Conservation (phyloP, 164 flowering plant species). For the Aristolochia fimbriata region DNA sequence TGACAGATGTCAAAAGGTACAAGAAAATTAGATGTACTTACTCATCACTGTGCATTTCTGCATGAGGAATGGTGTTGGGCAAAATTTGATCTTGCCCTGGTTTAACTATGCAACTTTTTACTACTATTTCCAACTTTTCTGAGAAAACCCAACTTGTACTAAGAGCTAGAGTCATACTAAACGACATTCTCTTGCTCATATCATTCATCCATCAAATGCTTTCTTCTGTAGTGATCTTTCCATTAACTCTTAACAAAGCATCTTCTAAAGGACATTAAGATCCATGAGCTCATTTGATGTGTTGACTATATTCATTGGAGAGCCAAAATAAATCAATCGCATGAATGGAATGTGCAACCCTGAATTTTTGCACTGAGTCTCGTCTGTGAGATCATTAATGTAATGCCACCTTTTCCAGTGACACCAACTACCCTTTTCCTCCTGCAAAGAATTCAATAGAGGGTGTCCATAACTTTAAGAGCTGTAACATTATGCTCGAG, state of each 20-base stretch:
- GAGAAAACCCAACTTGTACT: conserved; percentile 66
- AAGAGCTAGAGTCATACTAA: conserved; percentile 54
- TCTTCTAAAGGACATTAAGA: conserved; percentile 58
- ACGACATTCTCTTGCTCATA: conserved; percentile 28
- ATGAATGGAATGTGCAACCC: too few relatives aligned
- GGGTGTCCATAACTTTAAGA: conserved; percentile 34
- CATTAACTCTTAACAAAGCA: conserved; percentile 65
- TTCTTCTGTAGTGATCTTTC: conserved; percentile 52
- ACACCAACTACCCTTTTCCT: conserved; percentile 55
- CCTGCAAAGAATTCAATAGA: conserved; percentile 61
- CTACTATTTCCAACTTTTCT: conserved; percentile 66
- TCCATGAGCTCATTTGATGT: conserved; percentile 19
- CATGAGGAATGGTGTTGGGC: conserved; percentile 48
- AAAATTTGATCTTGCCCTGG: conserved; percentile 69
- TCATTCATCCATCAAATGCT: conserved; percentile 24
- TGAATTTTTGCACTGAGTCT: too few relatives aligned
- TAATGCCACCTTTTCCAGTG: conserved; percentile 67
- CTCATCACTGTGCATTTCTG: conserved; percentile 62
- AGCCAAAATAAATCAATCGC: too few relatives aligned
- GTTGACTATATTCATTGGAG: conserved; percentile 22
- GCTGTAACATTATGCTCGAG: conserved; percentile 22
- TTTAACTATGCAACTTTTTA: conserved; percentile 53
- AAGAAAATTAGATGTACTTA: conserved; percentile 47
- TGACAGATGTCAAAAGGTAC: neutral
- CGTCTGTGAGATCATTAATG: conserved; percentile 54